Evolutionary conservation across 1,284 basidiomycete genomes (phyloP).

Genomic region (Garcileccinum viscosum): DNA sequence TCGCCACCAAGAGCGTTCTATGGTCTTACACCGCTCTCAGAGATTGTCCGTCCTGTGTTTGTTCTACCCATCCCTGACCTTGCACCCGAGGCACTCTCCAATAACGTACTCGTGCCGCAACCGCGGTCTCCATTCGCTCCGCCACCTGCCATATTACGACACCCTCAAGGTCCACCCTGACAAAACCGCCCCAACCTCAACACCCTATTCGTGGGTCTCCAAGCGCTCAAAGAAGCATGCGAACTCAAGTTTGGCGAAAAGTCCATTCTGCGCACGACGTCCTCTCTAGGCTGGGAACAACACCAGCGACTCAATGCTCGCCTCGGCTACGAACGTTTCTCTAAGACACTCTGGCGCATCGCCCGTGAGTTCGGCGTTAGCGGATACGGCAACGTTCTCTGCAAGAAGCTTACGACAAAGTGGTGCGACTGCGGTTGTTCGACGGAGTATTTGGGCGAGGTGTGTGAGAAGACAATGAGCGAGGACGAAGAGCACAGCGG

Average conservation of each 20-base stretch:
- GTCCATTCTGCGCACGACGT: slow-evolving; percentile 25
- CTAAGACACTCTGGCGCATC: slow-evolving; percentile 68
- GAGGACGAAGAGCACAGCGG: slow-evolving; percentile 67
- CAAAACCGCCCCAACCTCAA: too few relatives aligned
- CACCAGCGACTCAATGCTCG: slow-evolving; percentile 64
- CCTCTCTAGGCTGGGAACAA: slow-evolving; percentile 50
- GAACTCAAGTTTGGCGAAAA: too few relatives aligned
- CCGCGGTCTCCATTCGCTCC: slow-evolving; percentile 67
- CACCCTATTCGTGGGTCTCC: slow-evolving; percentile 58
- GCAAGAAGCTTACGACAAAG: slow-evolving; percentile 71
- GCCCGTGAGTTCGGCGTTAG: slow-evolving; percentile 71
- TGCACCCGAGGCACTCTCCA: slow-evolving; percentile 60
- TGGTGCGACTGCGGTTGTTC: slow-evolving; percentile 81
- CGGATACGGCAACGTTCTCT: too few relatives aligned
- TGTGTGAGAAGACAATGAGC: slow-evolving; percentile 70
- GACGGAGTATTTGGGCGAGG: slow-evolving; percentile 74
- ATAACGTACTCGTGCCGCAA: slow-evolving; percentile 64
- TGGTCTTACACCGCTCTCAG: slow-evolving; percentile 73
- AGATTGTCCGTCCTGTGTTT: slow-evolving; percentile 57
- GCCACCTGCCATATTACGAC: slow-evolving; percentile 62
- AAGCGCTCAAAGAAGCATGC: slow-evolving; percentile 65
- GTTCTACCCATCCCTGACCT: neutral
- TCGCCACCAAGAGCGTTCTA: slow-evolving; percentile 82
- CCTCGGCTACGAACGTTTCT: slow-evolving; percentile 64
- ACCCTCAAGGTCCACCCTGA: slow-evolving; percentile 65